phyloP scores from a whole-genome alignment of 2,329 filamentous ascomycete genomes.

The Ophiocordyceps robertsii region DNA sequence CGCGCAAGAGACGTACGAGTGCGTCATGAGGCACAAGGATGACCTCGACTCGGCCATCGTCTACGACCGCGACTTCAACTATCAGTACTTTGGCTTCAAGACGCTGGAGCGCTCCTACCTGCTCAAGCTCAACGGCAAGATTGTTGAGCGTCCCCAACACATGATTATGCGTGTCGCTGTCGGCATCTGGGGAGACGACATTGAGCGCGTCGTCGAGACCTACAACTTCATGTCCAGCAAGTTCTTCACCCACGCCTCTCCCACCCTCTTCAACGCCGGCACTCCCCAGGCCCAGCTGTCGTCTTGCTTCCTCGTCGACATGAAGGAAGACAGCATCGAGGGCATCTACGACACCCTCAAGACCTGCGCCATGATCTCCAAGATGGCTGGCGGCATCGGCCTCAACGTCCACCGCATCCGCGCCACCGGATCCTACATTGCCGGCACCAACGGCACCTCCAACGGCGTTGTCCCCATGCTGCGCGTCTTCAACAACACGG shows the following conservation, averaged over 20 bases:
- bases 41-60: slow-evolving; percentile 98
- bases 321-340: slow-evolving; percentile 99
- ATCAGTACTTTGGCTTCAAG: slow-evolving; percentile 99
- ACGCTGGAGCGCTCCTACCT: slow-evolving; percentile 96
- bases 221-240: slow-evolving; percentile 99
- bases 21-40: slow-evolving; percentile 88
- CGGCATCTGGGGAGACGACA: slow-evolving; percentile 88
- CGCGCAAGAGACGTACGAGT: slow-evolving; percentile 77
- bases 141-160: slow-evolving; percentile 94
- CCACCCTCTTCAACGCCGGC: slow-evolving; percentile 94
- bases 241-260: slow-evolving; percentile 95
- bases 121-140: slow-evolving; percentile 86
- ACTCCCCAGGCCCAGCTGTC: slow-evolving; percentile 90
- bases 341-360: slow-evolving; percentile 99
- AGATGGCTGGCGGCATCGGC: slow-evolving; percentile 96
- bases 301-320: slow-evolving; percentile 97
- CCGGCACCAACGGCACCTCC: slow-evolving; percentile 93
- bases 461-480: slow-evolving; percentile 98
- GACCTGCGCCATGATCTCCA: slow-evolving; percentile 99
- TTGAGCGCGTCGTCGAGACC: slow-evolving; percentile 90
- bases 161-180: slow-evolving; percentile 99
- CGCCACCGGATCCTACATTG: slow-evolving; percentile 95
- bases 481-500: slow-evolving; percentile 98
- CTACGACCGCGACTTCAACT: slow-evolving; percentile 99
- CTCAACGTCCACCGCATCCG: slow-evolving; percentile 94